Evolutionary conservation across 2,329 filamentous ascomycete species (phyloP).

Genomic region (Penicillium sclerotigenum): DNA sequence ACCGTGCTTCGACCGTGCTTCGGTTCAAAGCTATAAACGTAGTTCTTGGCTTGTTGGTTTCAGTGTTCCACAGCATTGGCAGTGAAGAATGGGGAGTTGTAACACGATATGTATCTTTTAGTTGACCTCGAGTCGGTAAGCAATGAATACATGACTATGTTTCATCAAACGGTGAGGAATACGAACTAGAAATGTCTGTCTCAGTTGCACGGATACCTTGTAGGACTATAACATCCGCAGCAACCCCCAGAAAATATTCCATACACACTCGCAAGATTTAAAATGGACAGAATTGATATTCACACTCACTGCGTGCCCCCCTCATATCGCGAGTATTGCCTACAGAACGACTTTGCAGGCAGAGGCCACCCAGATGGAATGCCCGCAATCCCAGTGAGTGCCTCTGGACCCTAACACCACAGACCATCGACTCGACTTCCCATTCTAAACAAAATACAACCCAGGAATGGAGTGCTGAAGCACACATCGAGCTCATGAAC

Average conservation of each 20-base stretch:
- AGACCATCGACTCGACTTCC: background rate
- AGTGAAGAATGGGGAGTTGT: background rate
- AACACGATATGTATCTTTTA: background rate
- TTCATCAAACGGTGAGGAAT: background rate
- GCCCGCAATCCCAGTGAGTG: conserved; percentile 20
- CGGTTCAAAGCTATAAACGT: background rate
- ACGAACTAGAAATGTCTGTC: background rate
- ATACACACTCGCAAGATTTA: background rate
- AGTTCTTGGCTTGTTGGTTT: background rate
- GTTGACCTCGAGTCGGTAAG: background rate
- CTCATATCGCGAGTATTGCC: conserved; percentile 19
- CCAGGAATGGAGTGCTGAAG: conserved; percentile 45
- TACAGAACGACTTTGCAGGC: conserved; percentile 21
- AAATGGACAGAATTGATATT: conserved; percentile 20
- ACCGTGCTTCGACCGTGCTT: too few relatives aligned
- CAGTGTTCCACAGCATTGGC: background rate
- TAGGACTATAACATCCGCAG: background rate
- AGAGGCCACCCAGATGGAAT: conserved; percentile 22
- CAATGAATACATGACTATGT: background rate
- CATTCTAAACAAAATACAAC: background rate
- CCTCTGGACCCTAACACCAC: background rate
- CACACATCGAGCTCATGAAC: conserved; percentile 53
- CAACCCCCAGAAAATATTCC: background rate
- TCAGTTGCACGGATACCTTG: background rate
- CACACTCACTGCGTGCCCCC: conserved; percentile 20